Evolutionary conservation across 495 filamentous ascomycete genomes (phyloP).

Genomic region (Cercophora samala): DNA sequence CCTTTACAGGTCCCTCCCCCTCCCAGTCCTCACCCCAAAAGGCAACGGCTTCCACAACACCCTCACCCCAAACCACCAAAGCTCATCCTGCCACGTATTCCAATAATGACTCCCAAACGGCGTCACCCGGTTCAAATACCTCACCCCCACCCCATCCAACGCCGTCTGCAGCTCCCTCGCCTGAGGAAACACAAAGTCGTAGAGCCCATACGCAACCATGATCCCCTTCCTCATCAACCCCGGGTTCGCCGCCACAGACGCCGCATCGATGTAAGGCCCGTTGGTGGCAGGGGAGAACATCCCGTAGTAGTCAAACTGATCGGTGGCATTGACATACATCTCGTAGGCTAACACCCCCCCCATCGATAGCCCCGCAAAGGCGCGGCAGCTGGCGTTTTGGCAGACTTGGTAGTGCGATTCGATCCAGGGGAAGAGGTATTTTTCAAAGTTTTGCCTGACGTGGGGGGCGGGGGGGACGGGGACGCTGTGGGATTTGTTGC

Average conservation of each 20-base stretch:
- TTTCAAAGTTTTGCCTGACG: slow-evolving; percentile 34
- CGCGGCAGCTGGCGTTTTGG: slow-evolving; percentile 27
- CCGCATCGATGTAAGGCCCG: slow-evolving; percentile 23
- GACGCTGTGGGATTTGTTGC: slow-evolving; percentile 22
- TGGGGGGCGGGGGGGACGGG: slow-evolving; percentile 19
- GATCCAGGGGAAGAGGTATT: slow-evolving; percentile 33
- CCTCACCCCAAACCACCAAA: slow-evolving; percentile 36
- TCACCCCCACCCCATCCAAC: slow-evolving; percentile 19
- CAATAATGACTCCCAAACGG: slow-evolving; percentile 34
- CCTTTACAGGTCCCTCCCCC: neutral
- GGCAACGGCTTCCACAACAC: slow-evolving; percentile 32
- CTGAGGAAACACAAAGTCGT: slow-evolving; percentile 29
- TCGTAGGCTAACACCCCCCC: slow-evolving; percentile 35
- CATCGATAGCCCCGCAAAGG: slow-evolving; percentile 34
- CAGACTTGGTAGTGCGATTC: slow-evolving; percentile 27
- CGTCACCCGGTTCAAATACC: slow-evolving; percentile 25
- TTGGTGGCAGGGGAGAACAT: slow-evolving; percentile 34
- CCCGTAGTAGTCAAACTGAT: slow-evolving; percentile 32
- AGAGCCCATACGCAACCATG: slow-evolving; percentile 33
- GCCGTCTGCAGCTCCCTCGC: slow-evolving; percentile 30
- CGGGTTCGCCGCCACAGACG: slow-evolving; percentile 24
- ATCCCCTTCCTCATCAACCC: slow-evolving; percentile 26
- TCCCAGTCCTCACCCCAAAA: slow-evolving; percentile 5
- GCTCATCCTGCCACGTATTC: slow-evolving; percentile 39
- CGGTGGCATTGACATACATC: slow-evolving; percentile 37